Evolutionary conservation across 768 basidiomycete species (phyloP).

Genomic region (Termitomyces sp.): DNA sequence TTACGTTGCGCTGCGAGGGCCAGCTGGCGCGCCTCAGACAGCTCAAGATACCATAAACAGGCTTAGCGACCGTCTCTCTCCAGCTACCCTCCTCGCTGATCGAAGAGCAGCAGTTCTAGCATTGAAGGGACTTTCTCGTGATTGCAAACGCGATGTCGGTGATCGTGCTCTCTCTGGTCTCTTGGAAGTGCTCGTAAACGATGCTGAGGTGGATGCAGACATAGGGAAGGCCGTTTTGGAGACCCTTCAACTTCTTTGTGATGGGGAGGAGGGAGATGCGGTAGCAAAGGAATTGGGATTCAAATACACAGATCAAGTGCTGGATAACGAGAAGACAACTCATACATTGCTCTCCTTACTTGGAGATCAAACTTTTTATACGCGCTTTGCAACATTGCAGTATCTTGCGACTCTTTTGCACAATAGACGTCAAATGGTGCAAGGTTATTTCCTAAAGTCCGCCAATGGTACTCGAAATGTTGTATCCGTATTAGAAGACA

Average conservation of each 20-base stretch:
- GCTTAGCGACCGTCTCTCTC: slow-evolving; percentile 85
- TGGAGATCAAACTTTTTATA: slow-evolving; percentile 74
- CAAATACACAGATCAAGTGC: slow-evolving; percentile 75
- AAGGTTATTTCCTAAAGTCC: slow-evolving; percentile 88
- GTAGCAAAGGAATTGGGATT: slow-evolving; percentile 67
- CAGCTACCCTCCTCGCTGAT: slow-evolving; percentile 86
- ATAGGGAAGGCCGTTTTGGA: slow-evolving; percentile 91
- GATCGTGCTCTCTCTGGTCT: slow-evolving; percentile 71
- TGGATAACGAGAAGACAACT: slow-evolving; percentile 63
- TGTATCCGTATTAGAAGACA: slow-evolving; percentile 74
- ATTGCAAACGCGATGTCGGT: slow-evolving; percentile 89
- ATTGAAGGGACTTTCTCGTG: slow-evolving; percentile 87
- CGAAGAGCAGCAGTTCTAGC: slow-evolving; percentile 90
- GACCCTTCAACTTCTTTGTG: slow-evolving; percentile 81
- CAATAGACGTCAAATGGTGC: slow-evolving; percentile 76
- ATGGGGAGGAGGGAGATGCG: slow-evolving; percentile 51
- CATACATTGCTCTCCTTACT: slow-evolving; percentile 78
- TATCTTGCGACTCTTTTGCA: slow-evolving; percentile 74
- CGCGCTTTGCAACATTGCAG: slow-evolving; percentile 79
- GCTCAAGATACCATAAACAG: slow-evolving; percentile 80
- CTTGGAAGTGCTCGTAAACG: slow-evolving; percentile 75
- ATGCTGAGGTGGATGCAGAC: slow-evolving; percentile 87
- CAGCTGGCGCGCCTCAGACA: slow-evolving; percentile 78
- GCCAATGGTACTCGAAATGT: slow-evolving; percentile 71
- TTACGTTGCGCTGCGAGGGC: slow-evolving; percentile 80